Percentiles rank a stretch among this genome's conserved stretches.
Conservation (phyloP, 352 stramenopile species). For the Phytophthora pluvialis region DNA sequence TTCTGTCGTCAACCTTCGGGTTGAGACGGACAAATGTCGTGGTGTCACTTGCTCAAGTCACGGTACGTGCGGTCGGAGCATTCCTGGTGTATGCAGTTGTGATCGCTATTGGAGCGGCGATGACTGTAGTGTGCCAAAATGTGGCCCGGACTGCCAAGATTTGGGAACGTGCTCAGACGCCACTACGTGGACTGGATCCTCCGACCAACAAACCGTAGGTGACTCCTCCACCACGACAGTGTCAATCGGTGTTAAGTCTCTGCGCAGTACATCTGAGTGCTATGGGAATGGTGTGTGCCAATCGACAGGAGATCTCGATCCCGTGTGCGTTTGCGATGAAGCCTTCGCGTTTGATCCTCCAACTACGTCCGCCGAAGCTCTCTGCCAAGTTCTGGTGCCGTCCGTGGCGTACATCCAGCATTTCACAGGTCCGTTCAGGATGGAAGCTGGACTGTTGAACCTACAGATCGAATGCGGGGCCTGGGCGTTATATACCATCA, state of each 20-base stretch:
- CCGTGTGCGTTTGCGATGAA: constrained; percentile 69
- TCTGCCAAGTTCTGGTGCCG: constrained; percentile 68
- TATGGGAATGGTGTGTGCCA: constrained; percentile 77
- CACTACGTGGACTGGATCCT: constrained; percentile 12
- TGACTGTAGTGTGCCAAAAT: constrained; percentile 76
- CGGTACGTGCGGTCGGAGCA: constrained; percentile 66
- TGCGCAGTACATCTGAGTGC: constrained; percentile 72
- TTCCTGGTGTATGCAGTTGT: constrained; percentile 71
- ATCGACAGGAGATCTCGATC: constrained; percentile 32
- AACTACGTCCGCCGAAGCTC: constrained; percentile 43
- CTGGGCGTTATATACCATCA: constrained; percentile 72
- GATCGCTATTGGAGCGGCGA: constrained; percentile 80
- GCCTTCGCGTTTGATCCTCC: constrained; percentile 62
- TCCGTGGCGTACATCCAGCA: constrained; percentile 68
- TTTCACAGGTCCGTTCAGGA: constrained; percentile 53
- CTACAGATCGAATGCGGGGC: constrained; percentile 49
- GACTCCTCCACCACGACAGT: constrained; percentile 10
- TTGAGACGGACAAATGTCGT: constrained; percentile 75
- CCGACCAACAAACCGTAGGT: too few species aligned
- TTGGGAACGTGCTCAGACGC: constrained; percentile 52
- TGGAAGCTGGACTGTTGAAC: constrained; percentile 46
- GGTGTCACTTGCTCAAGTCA: constrained; percentile 65
- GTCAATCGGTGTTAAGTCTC: constrained; percentile 31
- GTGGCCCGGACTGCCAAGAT: constrained; percentile 73
- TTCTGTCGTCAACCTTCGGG: constrained; percentile 40